Conservation (phyloP, 306 rosid genomes). For the Benincasa hispida region DNA sequence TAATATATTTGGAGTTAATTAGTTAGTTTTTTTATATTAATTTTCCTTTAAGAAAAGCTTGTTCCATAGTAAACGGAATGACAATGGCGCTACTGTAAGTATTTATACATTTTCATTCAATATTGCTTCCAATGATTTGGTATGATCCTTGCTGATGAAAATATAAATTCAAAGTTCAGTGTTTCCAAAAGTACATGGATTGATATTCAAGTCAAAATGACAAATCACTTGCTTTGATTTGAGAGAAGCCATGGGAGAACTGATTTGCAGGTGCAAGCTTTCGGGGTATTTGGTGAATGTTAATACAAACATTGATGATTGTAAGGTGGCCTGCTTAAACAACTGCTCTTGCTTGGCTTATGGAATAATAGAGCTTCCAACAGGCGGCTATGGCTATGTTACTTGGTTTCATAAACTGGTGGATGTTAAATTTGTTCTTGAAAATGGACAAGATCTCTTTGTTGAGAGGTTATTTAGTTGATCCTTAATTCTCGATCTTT, state of each 20-base stretch:
- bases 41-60: background rate
- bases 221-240: background rate
- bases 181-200: background rate
- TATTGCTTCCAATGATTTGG: too few species aligned
- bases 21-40: too few species aligned
- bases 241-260: background rate
- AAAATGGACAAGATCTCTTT: background rate
- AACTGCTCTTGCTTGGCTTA: conserved; percentile 25
- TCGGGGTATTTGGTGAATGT: background rate
- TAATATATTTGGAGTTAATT: too few species aligned
- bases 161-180: background rate
- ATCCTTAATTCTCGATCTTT: too few species aligned
- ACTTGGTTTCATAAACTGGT: conserved; percentile 16
- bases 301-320: background rate
- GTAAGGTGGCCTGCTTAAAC: conserved; percentile 11
- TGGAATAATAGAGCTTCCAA: conserved; percentile 3
- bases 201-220: background rate
- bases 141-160: background rate
- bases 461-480: too few species aligned
- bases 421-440: conserved; percentile 9
- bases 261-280: conserved; percentile 1
- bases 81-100: background rate
- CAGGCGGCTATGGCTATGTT: conserved; percentile 11
- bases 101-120: background rate
- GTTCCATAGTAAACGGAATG: background rate